Percentiles rank a stretch among this genome's conserved stretches.
These are phyloP conservation scores for Pythium sp. DNA, from an alignment of 352 stramenopile genomes.

Conservation along the genomic window DNA sequence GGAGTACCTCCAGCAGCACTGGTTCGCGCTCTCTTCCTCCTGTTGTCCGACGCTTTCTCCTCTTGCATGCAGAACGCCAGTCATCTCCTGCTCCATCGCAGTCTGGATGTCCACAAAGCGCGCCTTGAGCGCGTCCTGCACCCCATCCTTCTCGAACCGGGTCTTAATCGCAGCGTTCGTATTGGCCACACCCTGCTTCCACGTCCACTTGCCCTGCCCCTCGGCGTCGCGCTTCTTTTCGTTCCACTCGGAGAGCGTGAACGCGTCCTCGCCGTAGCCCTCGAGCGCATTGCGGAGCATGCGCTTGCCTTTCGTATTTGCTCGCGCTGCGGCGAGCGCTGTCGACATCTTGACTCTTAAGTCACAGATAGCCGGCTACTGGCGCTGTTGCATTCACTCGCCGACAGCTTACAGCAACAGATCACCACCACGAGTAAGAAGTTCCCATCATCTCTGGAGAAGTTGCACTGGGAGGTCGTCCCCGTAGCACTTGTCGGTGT, in stretches of 20 bases:
- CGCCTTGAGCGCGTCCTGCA: slow-evolving; percentile 25
- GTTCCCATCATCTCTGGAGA: background rate
- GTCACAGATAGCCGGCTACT: background rate
- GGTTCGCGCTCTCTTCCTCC: background rate
- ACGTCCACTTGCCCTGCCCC: slow-evolving; percentile 39
- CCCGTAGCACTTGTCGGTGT: background rate
- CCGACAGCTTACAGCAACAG: background rate
- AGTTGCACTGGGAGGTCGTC: background rate
- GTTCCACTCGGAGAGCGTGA: slow-evolving; percentile 55
- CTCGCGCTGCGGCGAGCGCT: slow-evolving; percentile 47
- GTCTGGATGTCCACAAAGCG: slow-evolving; percentile 34
- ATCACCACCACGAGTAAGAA: background rate
- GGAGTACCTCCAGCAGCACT: slow-evolving; percentile 36
- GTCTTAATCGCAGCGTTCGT: slow-evolving; percentile 37
- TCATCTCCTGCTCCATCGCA: slow-evolving; percentile 38
- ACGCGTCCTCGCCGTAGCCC: slow-evolving; percentile 44
- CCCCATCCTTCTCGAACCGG: slow-evolving; percentile 32
- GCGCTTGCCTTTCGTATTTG: slow-evolving; percentile 66
- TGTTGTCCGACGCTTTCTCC: background rate
- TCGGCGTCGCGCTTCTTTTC: slow-evolving; percentile 38
- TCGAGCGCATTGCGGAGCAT: slow-evolving; percentile 61
- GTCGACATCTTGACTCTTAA: slow-evolving; percentile 47
- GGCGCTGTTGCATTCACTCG: background rate
- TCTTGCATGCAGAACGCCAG: background rate
- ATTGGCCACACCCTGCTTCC: slow-evolving; percentile 35